Percentiles rank a stretch among this genome's conserved stretches.
These are phyloP conservation scores for Kalmanozyma brasiliensis DNA, from an alignment of 1,284 basidiomycete species.

Conservation along the genomic window DNA sequence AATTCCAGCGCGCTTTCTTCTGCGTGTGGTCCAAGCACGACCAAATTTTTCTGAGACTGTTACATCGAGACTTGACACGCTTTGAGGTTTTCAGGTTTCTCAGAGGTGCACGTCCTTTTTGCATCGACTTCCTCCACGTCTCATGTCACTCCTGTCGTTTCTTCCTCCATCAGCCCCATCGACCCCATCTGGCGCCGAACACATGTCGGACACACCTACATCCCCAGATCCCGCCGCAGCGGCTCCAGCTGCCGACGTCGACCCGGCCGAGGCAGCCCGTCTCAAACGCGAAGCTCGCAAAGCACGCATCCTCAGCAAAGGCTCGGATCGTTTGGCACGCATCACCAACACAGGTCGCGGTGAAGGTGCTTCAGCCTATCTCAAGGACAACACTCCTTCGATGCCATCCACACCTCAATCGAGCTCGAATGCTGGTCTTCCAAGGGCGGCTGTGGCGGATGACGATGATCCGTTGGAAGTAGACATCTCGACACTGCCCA, in stretches of 20 bases:
- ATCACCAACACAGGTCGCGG: constrained; percentile 66
- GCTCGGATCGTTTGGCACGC: constrained; percentile 63
- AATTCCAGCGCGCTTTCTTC: constrained; percentile 17
- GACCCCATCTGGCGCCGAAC: not conserved
- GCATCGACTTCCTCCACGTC: not conserved
- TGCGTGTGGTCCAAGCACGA: constrained; percentile 10
- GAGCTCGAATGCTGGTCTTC: not conserved
- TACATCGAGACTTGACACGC: not conserved
- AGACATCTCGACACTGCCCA: constrained; percentile 38
- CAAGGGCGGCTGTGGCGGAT: constrained; percentile 7
- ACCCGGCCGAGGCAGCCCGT: constrained; percentile 58
- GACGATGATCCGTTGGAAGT: constrained; percentile 59
- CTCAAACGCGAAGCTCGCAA: constrained; percentile 65
- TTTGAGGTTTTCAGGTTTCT: not conserved
- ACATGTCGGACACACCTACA: constrained; percentile 24
- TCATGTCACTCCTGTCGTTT: no score
- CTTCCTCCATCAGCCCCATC: constrained; percentile 2
- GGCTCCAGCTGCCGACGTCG: constrained; percentile 11
- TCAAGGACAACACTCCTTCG: constrained; percentile 45
- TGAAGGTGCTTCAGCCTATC: constrained; percentile 53
- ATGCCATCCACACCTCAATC: constrained; percentile 7
- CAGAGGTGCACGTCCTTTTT: constrained; percentile 15
- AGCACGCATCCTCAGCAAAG: constrained; percentile 62
- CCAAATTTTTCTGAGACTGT: not conserved
- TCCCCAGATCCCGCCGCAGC: not conserved